Percentiles rank a stretch among this genome's conserved stretches.
phyloP scores from a whole-genome alignment of 2,329 filamentous ascomycete genomes.

The Colletotrichum navitas region DNA sequence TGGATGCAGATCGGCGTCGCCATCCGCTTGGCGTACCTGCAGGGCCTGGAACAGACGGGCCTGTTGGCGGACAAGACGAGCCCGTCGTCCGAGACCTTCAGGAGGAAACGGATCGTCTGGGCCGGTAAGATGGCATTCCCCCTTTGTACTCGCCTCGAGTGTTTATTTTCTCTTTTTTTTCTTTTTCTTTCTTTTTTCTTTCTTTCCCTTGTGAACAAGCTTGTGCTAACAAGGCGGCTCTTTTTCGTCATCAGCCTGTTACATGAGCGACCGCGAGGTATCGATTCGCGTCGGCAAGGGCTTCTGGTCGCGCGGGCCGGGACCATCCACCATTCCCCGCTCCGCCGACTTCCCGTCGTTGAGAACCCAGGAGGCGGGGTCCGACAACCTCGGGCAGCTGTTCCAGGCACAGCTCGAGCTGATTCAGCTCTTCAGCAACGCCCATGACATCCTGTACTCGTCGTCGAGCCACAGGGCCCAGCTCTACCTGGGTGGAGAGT shows the following conservation, averaged over 20 bases:
- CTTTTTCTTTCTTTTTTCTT: not conserved
- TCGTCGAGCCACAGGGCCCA: slow-evolving; percentile 78
- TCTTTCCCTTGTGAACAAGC: too few species aligned
- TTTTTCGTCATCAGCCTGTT: slow-evolving; percentile 61
- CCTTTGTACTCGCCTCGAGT: not conserved
- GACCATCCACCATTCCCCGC: slow-evolving; percentile 72
- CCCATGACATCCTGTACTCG: slow-evolving; percentile 80
- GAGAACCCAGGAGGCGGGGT: slow-evolving; percentile 67
- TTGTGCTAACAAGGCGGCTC: not conserved
- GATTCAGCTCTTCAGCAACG: slow-evolving; percentile 79
- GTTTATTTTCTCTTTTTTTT: slow-evolving; percentile 41
- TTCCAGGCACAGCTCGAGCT: slow-evolving; percentile 80
- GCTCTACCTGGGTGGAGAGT: slow-evolving; percentile 77
- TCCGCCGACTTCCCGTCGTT: slow-evolving; percentile 77
- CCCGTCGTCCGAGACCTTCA: slow-evolving; percentile 67
- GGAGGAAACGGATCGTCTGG: slow-evolving; percentile 76
- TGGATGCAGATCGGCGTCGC: slow-evolving; percentile 84
- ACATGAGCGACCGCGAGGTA: slow-evolving; percentile 75
- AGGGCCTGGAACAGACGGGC: slow-evolving; percentile 76
- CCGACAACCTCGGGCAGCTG: slow-evolving; percentile 76
- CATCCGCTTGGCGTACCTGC: slow-evolving; percentile 76
- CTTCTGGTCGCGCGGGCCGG: slow-evolving; percentile 80
- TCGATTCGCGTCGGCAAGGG: slow-evolving; percentile 79
- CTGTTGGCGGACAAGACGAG: slow-evolving; percentile 69
- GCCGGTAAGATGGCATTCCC: slow-evolving; percentile 57